These are phyloP conservation scores for Phytopythium sindhum DNA, from an alignment of 352 stramenopile species.

Conservation along the genomic window DNA sequence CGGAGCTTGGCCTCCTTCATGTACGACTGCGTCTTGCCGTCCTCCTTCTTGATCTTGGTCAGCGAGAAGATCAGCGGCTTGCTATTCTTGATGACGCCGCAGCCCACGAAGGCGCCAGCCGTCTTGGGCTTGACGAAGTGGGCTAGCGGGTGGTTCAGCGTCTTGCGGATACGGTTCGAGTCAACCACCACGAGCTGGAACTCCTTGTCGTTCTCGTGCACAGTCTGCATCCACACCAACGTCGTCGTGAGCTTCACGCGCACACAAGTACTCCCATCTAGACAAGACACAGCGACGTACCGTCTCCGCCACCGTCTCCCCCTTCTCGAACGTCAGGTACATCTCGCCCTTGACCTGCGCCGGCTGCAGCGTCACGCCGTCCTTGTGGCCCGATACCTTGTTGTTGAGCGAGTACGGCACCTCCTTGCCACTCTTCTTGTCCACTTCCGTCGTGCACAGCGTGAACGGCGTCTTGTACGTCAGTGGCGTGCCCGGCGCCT, in stretches of 20 bases:
- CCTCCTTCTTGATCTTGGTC: conserved; percentile 14
- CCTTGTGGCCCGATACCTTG: conserved; percentile 51
- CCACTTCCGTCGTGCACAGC: conserved; percentile 45
- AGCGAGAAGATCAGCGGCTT: conserved; percentile 39
- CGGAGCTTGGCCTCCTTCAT: conserved; percentile 45
- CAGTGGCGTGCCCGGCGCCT: conserved; percentile 37
- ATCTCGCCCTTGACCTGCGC: conserved; percentile 64
- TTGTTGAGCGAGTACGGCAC: conserved; percentile 67
- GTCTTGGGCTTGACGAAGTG: conserved; percentile 49
- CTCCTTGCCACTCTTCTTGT: conserved; percentile 22
- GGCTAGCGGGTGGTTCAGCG: conserved; percentile 56
- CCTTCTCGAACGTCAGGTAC: conserved; percentile 62
- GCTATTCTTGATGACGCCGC: conserved; percentile 28
- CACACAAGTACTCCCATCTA: neutral
- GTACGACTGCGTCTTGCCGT: conserved; percentile 29
- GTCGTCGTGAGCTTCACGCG: neutral
- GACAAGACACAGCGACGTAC: conserved; percentile 8
- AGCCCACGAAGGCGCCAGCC: conserved; percentile 45
- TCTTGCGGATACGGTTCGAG: conserved; percentile 72
- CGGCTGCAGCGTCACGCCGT: conserved; percentile 54
- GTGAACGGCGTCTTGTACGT: conserved; percentile 71
- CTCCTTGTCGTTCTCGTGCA: conserved; percentile 39
- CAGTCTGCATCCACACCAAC: conserved; percentile 15
- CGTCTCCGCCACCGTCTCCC: conserved; percentile 40
- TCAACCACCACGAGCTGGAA: conserved; percentile 57